Base-by-base conservation (phyloP, 345 rosid species). In the Psidium friedrichsthalianum region DNA sequence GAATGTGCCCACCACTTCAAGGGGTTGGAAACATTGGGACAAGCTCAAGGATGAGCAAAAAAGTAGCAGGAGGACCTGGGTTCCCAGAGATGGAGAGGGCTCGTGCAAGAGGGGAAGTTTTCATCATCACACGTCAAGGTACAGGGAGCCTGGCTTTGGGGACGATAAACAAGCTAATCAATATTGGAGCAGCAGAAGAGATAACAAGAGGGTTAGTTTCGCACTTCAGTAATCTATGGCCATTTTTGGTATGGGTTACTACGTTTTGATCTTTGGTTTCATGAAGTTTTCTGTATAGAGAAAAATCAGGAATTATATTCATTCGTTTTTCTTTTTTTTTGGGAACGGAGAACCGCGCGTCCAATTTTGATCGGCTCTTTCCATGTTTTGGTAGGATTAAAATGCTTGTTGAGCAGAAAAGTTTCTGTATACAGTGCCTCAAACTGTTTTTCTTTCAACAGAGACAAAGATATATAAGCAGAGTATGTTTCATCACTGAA, bases 201-300 rank as follows among this genome's bases (percentile, higher is more conserved):
- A 86, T 74, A 90, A 87, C 89, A 90, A 89, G 90, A 93, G 90
- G 89, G 90, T 89, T 82, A 86, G 89, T 89, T 93, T 90, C 83
- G n/a, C 83, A 44, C 36, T 5, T 18, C 55, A 25, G 83, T 52
- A 27, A 82, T 51, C 56, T 47, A 14, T 36, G 27, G 36, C 56
- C 3, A 1, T 16, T 32, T 82, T 82, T 18, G 56, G 32, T 51
- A 42, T 51, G 58, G 54, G 58, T 53, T 52, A 82, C 57, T 27
- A 47, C 57, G 36, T 69, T 69, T 69, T 69, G 47, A 36, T 69
- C 80, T 69, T 69, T 1, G 7, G 80, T 69, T 69, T 36, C 80
- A 36, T 36, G 25, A 69, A 2, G 25, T 69, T 69, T 24, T 69
- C 8, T 36, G 25, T 69, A 69, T 36, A 36, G 80, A 69, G 80